A percentile compares a stretch with the other conserved stretches of the same genome.
Conservation (phyloP, 2,329 filamentous ascomycete genomes). For the Coniella vitis region DNA sequence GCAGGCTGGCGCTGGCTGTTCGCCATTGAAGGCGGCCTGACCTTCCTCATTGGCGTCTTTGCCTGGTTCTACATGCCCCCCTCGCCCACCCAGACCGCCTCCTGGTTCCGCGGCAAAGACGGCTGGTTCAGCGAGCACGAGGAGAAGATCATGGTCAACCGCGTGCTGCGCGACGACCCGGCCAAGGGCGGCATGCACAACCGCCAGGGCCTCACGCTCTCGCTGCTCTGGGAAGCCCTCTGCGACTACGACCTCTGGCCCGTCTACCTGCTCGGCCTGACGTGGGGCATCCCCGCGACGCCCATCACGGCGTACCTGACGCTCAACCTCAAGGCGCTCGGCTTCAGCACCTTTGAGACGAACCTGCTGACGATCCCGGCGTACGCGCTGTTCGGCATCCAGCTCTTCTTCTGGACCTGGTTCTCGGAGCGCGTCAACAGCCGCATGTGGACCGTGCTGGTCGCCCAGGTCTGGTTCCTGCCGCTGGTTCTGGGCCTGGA, state of each 20-base stretch:
- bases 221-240: slow-evolving; percentile 15
- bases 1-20: slow-evolving; percentile 37
- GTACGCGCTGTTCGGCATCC: slow-evolving; percentile 37
- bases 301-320: slow-evolving; percentile 15
- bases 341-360: slow-evolving; percentile 20
- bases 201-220: slow-evolving; percentile 14
- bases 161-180: slow-evolving; percentile 32
- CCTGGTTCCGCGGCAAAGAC: slow-evolving; percentile 44
- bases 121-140: slow-evolving; percentile 55
- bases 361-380: slow-evolving; percentile 24
- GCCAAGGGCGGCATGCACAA: slow-evolving; percentile 24
- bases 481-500: slow-evolving; percentile 42
- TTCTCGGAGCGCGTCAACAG: slow-evolving; percentile 37
- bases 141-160: slow-evolving; percentile 57
- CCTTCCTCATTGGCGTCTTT: slow-evolving; percentile 25
- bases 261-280: slow-evolving; percentile 23
- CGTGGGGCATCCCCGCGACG: slow-evolving; percentile 32
- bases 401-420: slow-evolving; percentile 41
- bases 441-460: slow-evolving; percentile 34
- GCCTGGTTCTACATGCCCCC: slow-evolving; percentile 44
- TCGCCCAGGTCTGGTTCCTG: slow-evolving; percentile 44
- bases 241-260: slow-evolving; percentile 19
- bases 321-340: slow-evolving; percentile 15
- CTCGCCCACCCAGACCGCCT: slow-evolving; percentile 53
- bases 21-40: slow-evolving; percentile 19